Conservation (phyloP, 768 basidiomycete species). For the Galerina marginata region DNA sequence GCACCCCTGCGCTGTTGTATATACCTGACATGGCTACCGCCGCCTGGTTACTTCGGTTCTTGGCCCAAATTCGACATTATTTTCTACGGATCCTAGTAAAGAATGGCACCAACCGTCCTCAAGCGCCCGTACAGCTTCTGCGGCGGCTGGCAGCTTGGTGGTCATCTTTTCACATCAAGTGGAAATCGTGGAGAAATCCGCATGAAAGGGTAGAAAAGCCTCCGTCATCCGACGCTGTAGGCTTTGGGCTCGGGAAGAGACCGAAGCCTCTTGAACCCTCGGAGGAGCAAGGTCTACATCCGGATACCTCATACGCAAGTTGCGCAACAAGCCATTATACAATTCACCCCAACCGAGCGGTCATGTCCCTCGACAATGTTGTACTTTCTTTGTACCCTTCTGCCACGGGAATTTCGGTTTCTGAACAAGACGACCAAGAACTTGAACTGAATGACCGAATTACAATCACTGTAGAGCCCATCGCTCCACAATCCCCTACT, state of each 20-base stretch:
- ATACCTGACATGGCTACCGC: slow-evolving; percentile 4
- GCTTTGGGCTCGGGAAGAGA: not conserved
- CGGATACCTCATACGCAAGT: not conserved
- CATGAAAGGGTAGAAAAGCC: not conserved
- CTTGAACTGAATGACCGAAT: not conserved
- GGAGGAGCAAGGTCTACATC: not conserved
- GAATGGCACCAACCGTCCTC: not conserved
- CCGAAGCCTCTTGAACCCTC: not conserved
- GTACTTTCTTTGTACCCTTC: slow-evolving; percentile 9
- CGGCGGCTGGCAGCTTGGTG: slow-evolving; percentile 11
- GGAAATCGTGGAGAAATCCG: not conserved
- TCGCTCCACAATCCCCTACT: not conserved
- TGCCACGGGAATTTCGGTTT: slow-evolving; percentile 14
- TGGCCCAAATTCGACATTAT: slow-evolving; percentile 10
- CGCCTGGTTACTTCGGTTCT: slow-evolving; percentile 2
- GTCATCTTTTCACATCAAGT: slow-evolving; percentile 5
- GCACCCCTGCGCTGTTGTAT: not conserved
- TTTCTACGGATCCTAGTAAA: slow-evolving; percentile 8
- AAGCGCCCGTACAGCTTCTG: slow-evolving; percentile 12
- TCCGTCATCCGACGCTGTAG: not conserved
- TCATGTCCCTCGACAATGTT: slow-evolving; percentile 1
- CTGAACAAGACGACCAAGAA: not conserved
- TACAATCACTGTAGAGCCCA: slow-evolving; percentile 5
- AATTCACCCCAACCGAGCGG: not conserved
- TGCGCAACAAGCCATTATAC: not conserved